These are phyloP conservation scores for Populus ilicifolia DNA, from an alignment of 345 rosid species.

Conservation along the genomic window DNA sequence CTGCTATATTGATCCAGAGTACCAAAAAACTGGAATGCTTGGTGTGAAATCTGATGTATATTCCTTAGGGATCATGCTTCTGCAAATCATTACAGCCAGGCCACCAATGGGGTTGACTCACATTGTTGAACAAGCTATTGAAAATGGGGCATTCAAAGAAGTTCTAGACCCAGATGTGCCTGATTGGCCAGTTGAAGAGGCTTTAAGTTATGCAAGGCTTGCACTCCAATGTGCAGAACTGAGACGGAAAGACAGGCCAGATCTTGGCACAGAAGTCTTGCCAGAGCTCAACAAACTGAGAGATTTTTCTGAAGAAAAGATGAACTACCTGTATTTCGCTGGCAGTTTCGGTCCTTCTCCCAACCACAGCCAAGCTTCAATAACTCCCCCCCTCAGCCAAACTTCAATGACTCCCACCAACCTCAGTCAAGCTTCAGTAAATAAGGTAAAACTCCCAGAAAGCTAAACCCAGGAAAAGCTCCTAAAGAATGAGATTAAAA, in stretches of 20 bases:
- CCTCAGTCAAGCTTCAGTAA: too few species aligned
- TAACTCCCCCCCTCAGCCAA: conserved; percentile 7
- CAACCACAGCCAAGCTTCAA: conserved; percentile 22
- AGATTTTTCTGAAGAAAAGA: conserved; percentile 50
- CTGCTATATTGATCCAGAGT: conserved; percentile 94
- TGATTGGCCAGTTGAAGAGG: conserved; percentile 80
- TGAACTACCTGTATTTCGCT: conserved; percentile 27
- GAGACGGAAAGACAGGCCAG: conserved; percentile 89
- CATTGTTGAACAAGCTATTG: conserved; percentile 45
- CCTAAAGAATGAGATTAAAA: background rate
- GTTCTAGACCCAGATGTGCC: conserved; percentile 64
- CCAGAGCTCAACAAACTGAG: conserved; percentile 59
- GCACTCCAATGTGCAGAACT: conserved; percentile 70
- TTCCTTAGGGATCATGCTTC: conserved; percentile 78
- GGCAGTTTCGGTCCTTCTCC: conserved; percentile 28
- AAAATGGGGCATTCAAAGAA: conserved; percentile 48
- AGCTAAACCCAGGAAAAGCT: too few species aligned
- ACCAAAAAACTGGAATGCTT: conserved; percentile 92
- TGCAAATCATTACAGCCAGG: conserved; percentile 71
- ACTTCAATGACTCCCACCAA: too few species aligned
- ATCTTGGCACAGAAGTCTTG: conserved; percentile 63
- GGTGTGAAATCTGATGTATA: conserved; percentile 89
- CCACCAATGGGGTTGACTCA: conserved; percentile 74
- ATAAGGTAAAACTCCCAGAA: too few species aligned
- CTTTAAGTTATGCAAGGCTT: conserved; percentile 50